Conservation (phyloP, 116 monocot genomes). For the Papilionanthe hybrid region DNA sequence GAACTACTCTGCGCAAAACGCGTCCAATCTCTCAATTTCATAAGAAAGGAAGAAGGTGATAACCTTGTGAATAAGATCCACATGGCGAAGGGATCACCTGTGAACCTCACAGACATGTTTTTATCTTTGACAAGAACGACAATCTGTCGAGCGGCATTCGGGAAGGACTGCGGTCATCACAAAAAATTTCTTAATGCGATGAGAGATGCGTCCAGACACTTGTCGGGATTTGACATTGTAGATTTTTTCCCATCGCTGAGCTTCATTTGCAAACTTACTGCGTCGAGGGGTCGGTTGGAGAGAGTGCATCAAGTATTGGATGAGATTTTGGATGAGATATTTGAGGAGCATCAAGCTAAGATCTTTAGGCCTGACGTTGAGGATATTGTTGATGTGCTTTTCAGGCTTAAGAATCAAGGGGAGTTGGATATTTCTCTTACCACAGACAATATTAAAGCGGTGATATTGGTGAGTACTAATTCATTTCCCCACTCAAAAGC, state of each 20-base stretch:
- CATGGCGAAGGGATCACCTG: not conserved
- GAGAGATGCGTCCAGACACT: not conserved
- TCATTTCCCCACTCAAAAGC: not conserved
- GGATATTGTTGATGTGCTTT: conserved; percentile 4
- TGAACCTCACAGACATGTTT: not conserved
- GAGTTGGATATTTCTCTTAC: conserved; percentile 1
- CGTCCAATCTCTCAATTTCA: not conserved
- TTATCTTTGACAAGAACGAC: not conserved
- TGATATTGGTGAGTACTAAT: not conserved
- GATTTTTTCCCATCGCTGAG: conserved; percentile 3
- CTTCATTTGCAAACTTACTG: not conserved
- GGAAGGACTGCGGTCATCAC: not conserved
- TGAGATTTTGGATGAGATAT: not conserved
- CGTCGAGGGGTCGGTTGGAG: not conserved
- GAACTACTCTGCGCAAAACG: conserved; percentile 12
- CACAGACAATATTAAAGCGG: not conserved
- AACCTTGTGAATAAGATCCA: not conserved
- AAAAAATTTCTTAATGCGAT: not conserved
- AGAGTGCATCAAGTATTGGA: not conserved
- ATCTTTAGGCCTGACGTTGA: not conserved
- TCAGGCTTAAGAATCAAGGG: not conserved
- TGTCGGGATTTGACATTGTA: not conserved
- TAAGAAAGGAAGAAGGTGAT: not conserved
- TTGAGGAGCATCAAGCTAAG: not conserved
- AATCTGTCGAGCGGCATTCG: not conserved